Conservation (phyloP, 768 basidiomycete species). For the Leccinum fibrillosum region DNA sequence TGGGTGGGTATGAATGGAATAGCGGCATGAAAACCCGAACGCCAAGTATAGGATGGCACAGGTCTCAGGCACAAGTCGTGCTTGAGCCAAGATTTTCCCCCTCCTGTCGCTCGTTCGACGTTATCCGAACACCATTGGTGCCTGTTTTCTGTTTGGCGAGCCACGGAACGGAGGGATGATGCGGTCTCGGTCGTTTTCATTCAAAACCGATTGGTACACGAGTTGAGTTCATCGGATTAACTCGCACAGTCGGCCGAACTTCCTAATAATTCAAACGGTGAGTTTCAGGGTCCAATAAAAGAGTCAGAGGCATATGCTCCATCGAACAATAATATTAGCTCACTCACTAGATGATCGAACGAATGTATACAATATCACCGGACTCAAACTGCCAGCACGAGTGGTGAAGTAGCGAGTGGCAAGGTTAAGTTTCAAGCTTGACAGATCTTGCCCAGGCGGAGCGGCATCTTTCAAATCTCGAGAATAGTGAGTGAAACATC, state of each 20-base stretch:
- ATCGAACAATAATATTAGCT: not conserved
- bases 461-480: not conserved
- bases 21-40: not conserved
- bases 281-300: not conserved
- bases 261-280: not conserved
- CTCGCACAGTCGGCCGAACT: not conserved
- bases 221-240: not conserved
- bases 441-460: not conserved
- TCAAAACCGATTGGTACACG: not conserved
- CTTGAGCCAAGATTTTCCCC: not conserved
- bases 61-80: not conserved
- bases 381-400: not conserved
- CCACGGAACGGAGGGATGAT: not conserved
- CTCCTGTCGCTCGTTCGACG: not conserved
- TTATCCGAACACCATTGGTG: not conserved
- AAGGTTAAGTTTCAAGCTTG: not conserved
- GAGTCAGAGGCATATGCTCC: not conserved
- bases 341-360: not conserved
- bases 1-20: not conserved
- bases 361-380: not conserved
- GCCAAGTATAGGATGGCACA: not conserved
- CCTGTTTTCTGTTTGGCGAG: not conserved
- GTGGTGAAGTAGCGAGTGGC: not conserved
- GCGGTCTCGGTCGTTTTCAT: not conserved
- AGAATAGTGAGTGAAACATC: not conserved